Evolutionary conservation across 805 yeast genomes (phyloP).

Genomic region (Lachancea sp.): DNA sequence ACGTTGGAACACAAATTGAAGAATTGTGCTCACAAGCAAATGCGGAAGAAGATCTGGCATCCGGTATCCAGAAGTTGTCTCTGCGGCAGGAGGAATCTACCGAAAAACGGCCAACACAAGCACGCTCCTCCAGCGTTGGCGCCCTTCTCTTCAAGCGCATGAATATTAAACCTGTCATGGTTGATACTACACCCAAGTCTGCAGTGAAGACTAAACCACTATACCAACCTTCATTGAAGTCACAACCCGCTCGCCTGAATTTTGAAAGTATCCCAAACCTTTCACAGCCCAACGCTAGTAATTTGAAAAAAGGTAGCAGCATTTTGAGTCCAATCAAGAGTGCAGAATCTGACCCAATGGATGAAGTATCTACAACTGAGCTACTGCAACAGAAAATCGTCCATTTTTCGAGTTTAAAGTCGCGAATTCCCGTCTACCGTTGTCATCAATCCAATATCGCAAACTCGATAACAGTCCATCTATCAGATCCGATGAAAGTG

Average conservation of each 20-base stretch:
- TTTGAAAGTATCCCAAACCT: conserved; percentile 18
- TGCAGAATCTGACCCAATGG: background rate
- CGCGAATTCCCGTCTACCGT: conserved; percentile 1
- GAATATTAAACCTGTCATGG: conserved; percentile 36
- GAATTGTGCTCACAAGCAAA: background rate
- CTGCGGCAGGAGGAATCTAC: background rate
- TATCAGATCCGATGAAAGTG: conserved; percentile 2
- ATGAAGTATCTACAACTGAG: background rate
- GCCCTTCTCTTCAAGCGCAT: conserved; percentile 36
- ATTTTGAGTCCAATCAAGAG: background rate
- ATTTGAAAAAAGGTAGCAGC: too few species aligned
- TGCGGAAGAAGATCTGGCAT: background rate
- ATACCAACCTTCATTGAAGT: conserved; percentile 3
- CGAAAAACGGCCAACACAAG: background rate
- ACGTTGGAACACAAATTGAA: conserved; percentile 4
- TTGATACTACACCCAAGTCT: conserved; percentile 27
- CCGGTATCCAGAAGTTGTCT: background rate
- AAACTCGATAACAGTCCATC: background rate
- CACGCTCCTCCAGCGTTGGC: conserved; percentile 28
- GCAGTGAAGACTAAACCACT: conserved; percentile 17
- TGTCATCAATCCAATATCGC: background rate
- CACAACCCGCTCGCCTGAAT: conserved; percentile 12
- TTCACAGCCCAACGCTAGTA: conserved; percentile 4
- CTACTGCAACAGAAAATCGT: background rate
- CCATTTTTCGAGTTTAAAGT: background rate